Evolutionary conservation across 805 yeast genomes (phyloP).

Genomic region (Ogataea methylovora): DNA sequence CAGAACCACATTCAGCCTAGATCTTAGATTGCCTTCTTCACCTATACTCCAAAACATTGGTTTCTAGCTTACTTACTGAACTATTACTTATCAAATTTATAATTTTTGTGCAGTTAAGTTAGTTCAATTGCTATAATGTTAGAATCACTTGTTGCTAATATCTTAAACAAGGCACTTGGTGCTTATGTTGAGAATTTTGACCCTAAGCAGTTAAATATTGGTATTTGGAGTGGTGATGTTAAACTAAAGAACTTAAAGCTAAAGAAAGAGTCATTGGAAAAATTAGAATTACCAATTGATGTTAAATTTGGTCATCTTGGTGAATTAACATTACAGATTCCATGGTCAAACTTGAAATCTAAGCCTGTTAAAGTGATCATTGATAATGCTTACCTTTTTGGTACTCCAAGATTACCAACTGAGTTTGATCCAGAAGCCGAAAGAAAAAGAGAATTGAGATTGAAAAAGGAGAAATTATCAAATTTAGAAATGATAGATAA

Average conservation of each 20-base stretch:
- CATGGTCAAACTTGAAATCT: conserved; percentile 91
- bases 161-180: conserved; percentile 56
- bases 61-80: too few species aligned
- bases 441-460: conserved; percentile 49
- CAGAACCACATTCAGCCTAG: too few species aligned
- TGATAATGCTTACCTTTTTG: conserved; percentile 80
- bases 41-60: too few species aligned
- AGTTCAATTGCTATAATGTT: too few species aligned
- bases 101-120: too few species aligned
- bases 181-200: conserved; percentile 91
- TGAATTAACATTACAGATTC: conserved; percentile 81
- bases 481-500: conserved; percentile 58
- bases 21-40: too few species aligned
- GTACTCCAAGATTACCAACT: conserved; percentile 60
- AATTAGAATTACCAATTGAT: conserved; percentile 77
- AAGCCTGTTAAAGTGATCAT: conserved; percentile 86
- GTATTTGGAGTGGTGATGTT: conserved; percentile 97
- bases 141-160: conserved; percentile 58
- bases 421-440: conserved; percentile 52
- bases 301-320: conserved; percentile 89
- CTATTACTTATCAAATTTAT: too few species aligned
- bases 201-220: conserved; percentile 89
- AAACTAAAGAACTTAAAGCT: conserved; percentile 69
- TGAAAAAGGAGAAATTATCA: conserved; percentile 59
- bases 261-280: conserved; percentile 84